phyloP scores from a whole-genome alignment of 2,329 filamentous ascomycete species.

The Periconia digitata region DNA sequence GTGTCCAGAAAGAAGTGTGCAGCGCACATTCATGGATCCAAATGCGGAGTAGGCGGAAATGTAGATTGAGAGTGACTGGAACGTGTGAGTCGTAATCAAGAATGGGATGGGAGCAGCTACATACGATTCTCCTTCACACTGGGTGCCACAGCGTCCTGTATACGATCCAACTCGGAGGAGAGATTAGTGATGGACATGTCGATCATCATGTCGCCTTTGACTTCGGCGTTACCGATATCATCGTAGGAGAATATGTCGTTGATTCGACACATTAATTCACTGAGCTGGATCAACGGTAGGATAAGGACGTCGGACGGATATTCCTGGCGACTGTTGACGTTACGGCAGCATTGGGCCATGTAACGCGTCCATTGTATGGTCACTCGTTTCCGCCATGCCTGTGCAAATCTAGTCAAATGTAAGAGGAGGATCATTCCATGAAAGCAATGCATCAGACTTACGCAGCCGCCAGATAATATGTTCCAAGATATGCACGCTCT shows the following conservation, averaged over 20 bases:
- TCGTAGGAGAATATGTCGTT: conserved; percentile 26
- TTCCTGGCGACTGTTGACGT: conserved; percentile 11
- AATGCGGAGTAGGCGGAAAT: conserved; percentile 12
- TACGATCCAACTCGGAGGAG: conserved; percentile 14
- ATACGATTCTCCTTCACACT: conserved; percentile 9
- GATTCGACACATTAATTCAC: conserved; percentile 19
- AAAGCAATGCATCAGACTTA: conserved; percentile 9
- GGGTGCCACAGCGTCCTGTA: conserved; percentile 9
- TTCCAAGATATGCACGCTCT: conserved; percentile 24
- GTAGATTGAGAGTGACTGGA: conserved; percentile 9
- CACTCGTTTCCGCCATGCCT: conserved; percentile 21
- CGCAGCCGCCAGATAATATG: conserved; percentile 17
- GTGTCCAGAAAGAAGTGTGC: conserved; percentile 19
- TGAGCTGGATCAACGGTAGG: conserved; percentile 16
- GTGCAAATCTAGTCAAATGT: conserved; percentile 16
- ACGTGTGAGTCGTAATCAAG: not conserved
- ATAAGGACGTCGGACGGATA: conserved; percentile 20
- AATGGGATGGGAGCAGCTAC: not conserved
- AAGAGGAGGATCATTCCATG: not conserved
- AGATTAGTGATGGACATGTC: conserved; percentile 19
- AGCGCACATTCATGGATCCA: conserved; percentile 25
- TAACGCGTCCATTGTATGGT: conserved; percentile 18
- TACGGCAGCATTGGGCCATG: conserved; percentile 17
- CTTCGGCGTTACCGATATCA: conserved; percentile 21
- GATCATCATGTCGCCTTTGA: conserved; percentile 19